Conservation (phyloP, 2,329 filamentous ascomycete species). For the Orbilia ellipsospora region DNA sequence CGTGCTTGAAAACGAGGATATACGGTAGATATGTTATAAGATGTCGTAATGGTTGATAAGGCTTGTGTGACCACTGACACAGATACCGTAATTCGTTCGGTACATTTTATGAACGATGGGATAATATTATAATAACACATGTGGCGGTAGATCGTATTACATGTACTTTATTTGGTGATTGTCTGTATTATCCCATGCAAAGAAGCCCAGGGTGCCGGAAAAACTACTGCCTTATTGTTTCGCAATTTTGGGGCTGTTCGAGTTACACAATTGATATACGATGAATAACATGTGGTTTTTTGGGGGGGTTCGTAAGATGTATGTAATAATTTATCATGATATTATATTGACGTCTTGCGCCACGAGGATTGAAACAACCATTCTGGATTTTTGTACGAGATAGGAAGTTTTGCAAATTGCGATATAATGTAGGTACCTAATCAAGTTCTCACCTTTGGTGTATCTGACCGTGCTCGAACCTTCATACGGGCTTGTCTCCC, state of each 20-base stretch:
- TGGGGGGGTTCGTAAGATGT: conserved; percentile 33
- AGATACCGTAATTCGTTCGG: no score
- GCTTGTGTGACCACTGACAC: neutral
- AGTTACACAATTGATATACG: neutral
- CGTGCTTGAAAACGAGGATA: no score
- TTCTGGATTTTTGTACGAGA: neutral
- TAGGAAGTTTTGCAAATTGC: neutral
- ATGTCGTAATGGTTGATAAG: conserved; percentile 2
- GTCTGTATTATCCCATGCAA: neutral
- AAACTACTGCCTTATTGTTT: neutral
- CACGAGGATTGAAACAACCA: conserved; percentile 1
- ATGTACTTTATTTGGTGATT: conserved; percentile 5
- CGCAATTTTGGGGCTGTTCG: neutral
- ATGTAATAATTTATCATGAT: conserved; percentile 25
- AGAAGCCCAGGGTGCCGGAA: no score
- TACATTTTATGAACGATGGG: no score
- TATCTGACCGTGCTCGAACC: neutral
- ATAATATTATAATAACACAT: conserved; percentile 1
- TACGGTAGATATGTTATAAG: neutral
- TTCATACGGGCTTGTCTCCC: neutral
- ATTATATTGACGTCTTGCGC: conserved; percentile 8
- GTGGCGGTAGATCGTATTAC: neutral
- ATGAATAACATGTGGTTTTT: conserved; percentile 11
- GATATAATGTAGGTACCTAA: neutral
- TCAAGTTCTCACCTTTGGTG: neutral